These are phyloP conservation scores for Candida glaebosa DNA, from an alignment of 805 yeast genomes.

Conservation along the genomic window DNA sequence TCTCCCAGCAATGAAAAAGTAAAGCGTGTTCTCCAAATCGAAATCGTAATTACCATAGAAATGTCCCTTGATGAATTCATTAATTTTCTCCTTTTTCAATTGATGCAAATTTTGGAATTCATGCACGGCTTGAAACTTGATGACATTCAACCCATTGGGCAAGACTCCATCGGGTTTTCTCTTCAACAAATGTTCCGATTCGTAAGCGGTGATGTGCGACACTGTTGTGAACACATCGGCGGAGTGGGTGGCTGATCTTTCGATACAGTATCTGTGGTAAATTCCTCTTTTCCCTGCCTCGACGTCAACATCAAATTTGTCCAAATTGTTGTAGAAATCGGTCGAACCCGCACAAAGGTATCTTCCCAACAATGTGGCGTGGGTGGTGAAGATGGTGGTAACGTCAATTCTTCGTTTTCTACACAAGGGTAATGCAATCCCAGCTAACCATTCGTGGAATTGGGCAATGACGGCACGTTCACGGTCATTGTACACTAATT, in stretches of 20 bases:
- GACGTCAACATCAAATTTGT: slow-evolving; percentile 88
- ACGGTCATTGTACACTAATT: slow-evolving; percentile 77
- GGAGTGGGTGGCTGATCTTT: slow-evolving; percentile 92
- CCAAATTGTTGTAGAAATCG: slow-evolving; percentile 90
- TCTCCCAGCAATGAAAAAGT: slow-evolving; percentile 95
- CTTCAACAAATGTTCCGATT: slow-evolving; percentile 86
- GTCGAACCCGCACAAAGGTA: slow-evolving; percentile 95
- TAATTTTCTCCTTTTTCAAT: slow-evolving; percentile 81
- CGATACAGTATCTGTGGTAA: slow-evolving; percentile 94
- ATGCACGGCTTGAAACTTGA: slow-evolving; percentile 95
- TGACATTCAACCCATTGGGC: slow-evolving; percentile 94
- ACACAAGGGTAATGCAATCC: slow-evolving; percentile 90
- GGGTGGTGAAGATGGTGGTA: slow-evolving; percentile 95
- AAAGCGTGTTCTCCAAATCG: slow-evolving; percentile 87
- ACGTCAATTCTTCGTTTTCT: slow-evolving; percentile 89
- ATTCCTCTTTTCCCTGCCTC: slow-evolving; percentile 98
- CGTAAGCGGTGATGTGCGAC: slow-evolving; percentile 95
- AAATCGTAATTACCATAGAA: slow-evolving; percentile 96
- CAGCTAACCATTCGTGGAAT: slow-evolving; percentile 98
- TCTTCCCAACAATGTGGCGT: slow-evolving; percentile 92
- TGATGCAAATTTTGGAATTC: slow-evolving; percentile 98
- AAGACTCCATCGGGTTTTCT: slow-evolving; percentile 97
- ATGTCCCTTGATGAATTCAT: slow-evolving; percentile 94
- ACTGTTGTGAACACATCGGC: slow-evolving; percentile 98
- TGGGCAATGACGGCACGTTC: slow-evolving; percentile 90